Base-by-base conservation (phyloP, 257 asterid genomes). In the Petunia axillaris region DNA sequence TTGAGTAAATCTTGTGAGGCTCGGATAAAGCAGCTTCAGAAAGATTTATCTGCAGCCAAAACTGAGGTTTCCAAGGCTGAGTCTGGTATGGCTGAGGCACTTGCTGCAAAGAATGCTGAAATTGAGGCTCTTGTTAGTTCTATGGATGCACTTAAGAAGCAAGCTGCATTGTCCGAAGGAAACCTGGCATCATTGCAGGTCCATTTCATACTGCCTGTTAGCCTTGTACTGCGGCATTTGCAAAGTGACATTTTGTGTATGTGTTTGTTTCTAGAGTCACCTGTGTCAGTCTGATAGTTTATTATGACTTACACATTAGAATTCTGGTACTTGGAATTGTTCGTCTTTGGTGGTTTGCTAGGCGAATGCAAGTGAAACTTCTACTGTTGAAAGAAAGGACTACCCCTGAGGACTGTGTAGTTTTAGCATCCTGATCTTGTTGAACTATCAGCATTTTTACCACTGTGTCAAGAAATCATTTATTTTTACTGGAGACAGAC, bases 61-160 rank as follows among this genome's bases (percentile, higher is more conserved):
- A 91, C 84, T 85, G 99, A 94, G 90, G 97, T 85, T 87, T 86
- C 88, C 54, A 90, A 89, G 84, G 98, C 79, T 77, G 99, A 93
- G 88, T 87, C 94, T 78, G 93, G 82, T 81, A 91, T 96, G 98
- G 87, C 87, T 70, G 97, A 93, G 85, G 98, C 99, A 67, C 88
- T 96, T 83, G 84, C 97, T 15, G 98, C 99, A 62, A 96, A 96
- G 84, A 96, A 96, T 90, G 89, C 98, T 85, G 99, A 96, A 91
- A 94, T 96, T 78, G 99, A 93, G 91, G 80, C 91, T 80, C 98
- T 94, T 85, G 86, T 86, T 76, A 87, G 85, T 85, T 93, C 98
- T 75, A 80, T 87, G 82, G 98, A 94, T 84, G 86, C 89, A 78
- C 85, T 93, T 80, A 96, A 96, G 93, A 96, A 93, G 89, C 98